A percentile compares a stretch with the other conserved stretches of the same genome.
Evolutionary conservation across 805 yeast species (phyloP).

Genomic region (Teunomyces lycoperdinae): DNA sequence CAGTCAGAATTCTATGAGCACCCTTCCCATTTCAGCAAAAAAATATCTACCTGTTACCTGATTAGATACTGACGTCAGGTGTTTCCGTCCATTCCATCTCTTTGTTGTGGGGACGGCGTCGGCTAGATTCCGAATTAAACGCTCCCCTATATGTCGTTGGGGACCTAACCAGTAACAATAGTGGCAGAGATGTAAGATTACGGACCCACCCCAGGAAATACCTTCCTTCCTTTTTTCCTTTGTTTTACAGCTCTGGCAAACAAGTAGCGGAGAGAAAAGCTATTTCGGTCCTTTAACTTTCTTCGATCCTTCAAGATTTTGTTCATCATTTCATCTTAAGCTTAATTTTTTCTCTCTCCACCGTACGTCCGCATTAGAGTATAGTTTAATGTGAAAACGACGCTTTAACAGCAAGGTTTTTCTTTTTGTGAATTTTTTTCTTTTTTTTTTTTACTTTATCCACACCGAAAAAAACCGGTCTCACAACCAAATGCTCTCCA

Average conservation of each 20-base stretch:
- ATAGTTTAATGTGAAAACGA: neutral
- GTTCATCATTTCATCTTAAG: too few relatives aligned
- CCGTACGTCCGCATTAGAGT: neutral
- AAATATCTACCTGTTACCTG: neutral
- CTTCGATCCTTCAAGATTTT: too few relatives aligned
- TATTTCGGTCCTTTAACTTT: too few relatives aligned
- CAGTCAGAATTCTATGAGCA: neutral
- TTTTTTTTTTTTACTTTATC: neutral
- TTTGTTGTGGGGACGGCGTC: neutral
- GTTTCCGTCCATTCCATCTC: neutral
- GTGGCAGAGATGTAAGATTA: neutral
- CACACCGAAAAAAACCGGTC: neutral
- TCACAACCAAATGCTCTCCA: slow-evolving; percentile 2
- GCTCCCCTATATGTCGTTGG: neutral
- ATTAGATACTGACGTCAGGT: slow-evolving; percentile 1
- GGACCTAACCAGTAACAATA: neutral
- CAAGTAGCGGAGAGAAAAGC: too few relatives aligned
- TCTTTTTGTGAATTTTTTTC: neutral
- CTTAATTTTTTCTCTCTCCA: neutral
- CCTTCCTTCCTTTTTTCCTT: too few relatives aligned
- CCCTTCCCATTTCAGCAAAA: neutral
- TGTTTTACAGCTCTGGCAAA: too few relatives aligned
- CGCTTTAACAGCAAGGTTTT: neutral
- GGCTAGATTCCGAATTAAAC: neutral
- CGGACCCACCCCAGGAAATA: too few relatives aligned